Base-by-base conservation (phyloP, 2,329 filamentous ascomycete species). In the Xylariaceae sp. region DNA sequence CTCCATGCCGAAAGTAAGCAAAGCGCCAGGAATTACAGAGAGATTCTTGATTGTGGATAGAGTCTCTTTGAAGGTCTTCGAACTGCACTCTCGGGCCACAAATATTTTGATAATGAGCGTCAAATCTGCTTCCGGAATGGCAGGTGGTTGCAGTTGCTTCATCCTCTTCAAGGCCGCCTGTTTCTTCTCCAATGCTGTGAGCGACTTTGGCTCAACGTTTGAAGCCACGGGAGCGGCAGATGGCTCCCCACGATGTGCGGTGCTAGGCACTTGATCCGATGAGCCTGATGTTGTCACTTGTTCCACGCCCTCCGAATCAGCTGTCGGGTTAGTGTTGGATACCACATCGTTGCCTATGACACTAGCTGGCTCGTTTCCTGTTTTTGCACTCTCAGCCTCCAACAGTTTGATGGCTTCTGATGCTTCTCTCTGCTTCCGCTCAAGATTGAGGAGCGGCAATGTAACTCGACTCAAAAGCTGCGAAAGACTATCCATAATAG, bases 31-130 rank as follows among this genome's bases (percentile, higher is more conserved):
- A 61, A 99, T 94, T 45, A 90, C 88, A 4, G 92, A 97, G 49
- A 99, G 82, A 70, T 97, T 97, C 77, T 96, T 97, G 79, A 99
- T 96, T n/a, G 95, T 95, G 13, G 93, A 94, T 56, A 99, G 83
- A 0, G 94, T 97, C 74, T 97, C 95, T 72, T 94, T 90, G 81
- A 99, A 99, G 0, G 94, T 97, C 79, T 96, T 97, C 64, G 90
- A 92, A 71, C 91, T 96, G 76, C 94, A 99, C 74, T 99, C 94
- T 53, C 92, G 88, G 63, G 93, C 93, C 49, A 96, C 91, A 65
- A 99, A 89, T 59, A 99, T 96, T 72, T 94, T 94, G 67, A 97
- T 90, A n/a, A 99, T 92, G 59, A 97, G 80, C 60, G 89, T 90
- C 58, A 99, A 82, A 71, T 97, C 97, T 71, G 92, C 84, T 35